phyloP scores from a whole-genome alignment of 1,284 basidiomycete species.

The Singerocomus inundabilis region DNA sequence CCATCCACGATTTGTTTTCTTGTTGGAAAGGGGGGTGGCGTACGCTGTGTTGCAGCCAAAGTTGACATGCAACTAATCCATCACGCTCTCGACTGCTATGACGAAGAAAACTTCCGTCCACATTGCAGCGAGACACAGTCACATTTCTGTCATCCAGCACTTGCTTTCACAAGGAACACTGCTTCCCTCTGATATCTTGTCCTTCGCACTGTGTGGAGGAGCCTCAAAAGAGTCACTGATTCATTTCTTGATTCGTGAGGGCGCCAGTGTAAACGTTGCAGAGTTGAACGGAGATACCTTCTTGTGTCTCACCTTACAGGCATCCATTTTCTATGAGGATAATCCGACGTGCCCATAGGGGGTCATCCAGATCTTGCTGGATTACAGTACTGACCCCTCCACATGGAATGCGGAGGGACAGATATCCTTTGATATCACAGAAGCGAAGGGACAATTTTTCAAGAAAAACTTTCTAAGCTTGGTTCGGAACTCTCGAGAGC shows the following conservation, averaged over 20 bases:
- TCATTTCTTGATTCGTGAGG: background rate
- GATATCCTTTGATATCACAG: background rate
- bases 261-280: background rate
- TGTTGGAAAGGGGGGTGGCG: background rate
- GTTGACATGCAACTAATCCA: too few species aligned
- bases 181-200: conserved; percentile 1
- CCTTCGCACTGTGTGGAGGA: too few species aligned
- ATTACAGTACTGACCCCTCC: conserved; percentile 1
- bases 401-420: conserved; percentile 2
- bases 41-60: background rate
- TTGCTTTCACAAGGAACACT: background rate
- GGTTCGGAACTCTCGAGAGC: background rate
- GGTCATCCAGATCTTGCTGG: background rate
- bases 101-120: background rate
- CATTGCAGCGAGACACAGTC: background rate
- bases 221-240: background rate
- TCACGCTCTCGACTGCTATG: too few species aligned
- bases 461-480: conserved; percentile 4
- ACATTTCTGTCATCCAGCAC: background rate
- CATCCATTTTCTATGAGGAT: background rate
- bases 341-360: background rate
- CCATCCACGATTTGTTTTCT: background rate
- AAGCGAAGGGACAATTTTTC: background rate
- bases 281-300: background rate
- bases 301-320: background rate